Percentiles rank a stretch among this genome's conserved stretches.
Conservation (phyloP, 139 green algal genomes). For the Chlamydomonas applanata region DNA sequence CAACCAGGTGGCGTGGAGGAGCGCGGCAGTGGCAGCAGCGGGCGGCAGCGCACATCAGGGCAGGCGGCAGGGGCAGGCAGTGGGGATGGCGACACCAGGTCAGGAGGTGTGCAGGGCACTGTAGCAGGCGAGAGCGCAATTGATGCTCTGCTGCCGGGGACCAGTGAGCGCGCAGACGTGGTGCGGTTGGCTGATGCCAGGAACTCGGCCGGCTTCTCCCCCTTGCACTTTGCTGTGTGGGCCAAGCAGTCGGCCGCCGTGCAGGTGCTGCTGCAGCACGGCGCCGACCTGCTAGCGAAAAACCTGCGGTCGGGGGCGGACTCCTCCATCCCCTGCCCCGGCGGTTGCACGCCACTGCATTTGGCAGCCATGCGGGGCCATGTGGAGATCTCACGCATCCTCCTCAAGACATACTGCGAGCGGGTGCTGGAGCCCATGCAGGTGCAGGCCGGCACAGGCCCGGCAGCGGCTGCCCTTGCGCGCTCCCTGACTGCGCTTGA, state of each 20-base stretch:
- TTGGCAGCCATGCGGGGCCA: constrained; percentile 34
- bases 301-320: constrained; percentile 16
- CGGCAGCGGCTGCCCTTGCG: background rate
- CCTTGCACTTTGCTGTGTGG: constrained; percentile 49
- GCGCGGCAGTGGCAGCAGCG: no score
- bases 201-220: constrained; percentile 38
- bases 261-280: constrained; percentile 34
- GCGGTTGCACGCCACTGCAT: constrained; percentile 46
- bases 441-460: constrained; percentile 7
- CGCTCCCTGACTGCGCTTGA: constrained; percentile 13
- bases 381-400: constrained; percentile 35
- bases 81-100: no score
- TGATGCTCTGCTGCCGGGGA: no score
- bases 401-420: constrained; percentile 27
- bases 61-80: no score
- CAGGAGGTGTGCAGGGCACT: background rate
- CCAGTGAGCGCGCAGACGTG: background rate
- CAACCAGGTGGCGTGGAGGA: background rate
- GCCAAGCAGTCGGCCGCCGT: constrained; percentile 19
- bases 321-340: constrained; percentile 7
- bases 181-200: constrained; percentile 34
- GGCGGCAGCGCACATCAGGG: no score
- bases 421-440: constrained; percentile 30
- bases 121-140: background rate
- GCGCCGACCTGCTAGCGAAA: constrained; percentile 27